A percentile compares a stretch with the other conserved stretches of the same genome.
Conservation (phyloP, 768 basidiomycete species). For the Suillus fuscotomentosus region DNA sequence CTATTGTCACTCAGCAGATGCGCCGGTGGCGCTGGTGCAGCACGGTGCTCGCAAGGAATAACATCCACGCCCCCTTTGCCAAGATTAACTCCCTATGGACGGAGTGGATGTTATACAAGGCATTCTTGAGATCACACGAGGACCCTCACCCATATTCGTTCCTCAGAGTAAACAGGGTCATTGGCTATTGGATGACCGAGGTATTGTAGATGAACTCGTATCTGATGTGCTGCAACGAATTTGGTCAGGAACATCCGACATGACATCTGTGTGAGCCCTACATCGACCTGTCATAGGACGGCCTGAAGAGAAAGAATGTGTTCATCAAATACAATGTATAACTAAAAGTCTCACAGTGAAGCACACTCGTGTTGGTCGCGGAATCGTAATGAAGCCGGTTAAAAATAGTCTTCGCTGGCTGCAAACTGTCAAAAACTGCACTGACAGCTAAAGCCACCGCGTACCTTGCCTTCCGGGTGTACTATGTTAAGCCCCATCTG, state of each 20-base stretch:
- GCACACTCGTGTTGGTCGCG: constrained; percentile 78
- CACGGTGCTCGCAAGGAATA: constrained; percentile 62
- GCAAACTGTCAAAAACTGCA: constrained; percentile 6
- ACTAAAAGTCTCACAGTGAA: constrained; percentile 60
- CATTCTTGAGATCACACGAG: neutral
- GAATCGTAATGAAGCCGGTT: constrained; percentile 77
- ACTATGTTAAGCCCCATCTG: constrained; percentile 98
- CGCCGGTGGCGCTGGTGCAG: constrained; percentile 56
- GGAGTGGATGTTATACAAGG: neutral
- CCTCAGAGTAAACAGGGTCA: constrained; percentile 88
- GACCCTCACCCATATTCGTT: constrained; percentile 67
- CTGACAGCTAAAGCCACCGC: neutral
- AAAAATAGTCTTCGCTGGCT: constrained; percentile 91
- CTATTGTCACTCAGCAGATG: constrained; percentile 36
- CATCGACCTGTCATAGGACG: constrained; percentile 90
- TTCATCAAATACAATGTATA: neutral
- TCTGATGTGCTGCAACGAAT: constrained; percentile 78
- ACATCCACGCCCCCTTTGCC: constrained; percentile 83
- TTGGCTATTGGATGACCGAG: constrained; percentile 94
- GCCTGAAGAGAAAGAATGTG: constrained; percentile 42
- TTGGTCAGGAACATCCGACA: neutral
- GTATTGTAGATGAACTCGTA: constrained; percentile 94
- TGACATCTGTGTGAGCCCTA: constrained; percentile 37
- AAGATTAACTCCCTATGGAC: constrained; percentile 58
- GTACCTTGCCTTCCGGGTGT: constrained; percentile 83